Evolutionary conservation across 1,139 yeast species (phyloP), one percentile per base, ranked within the genome.

Genomic region (Zygoascus hellenicus): DNA sequence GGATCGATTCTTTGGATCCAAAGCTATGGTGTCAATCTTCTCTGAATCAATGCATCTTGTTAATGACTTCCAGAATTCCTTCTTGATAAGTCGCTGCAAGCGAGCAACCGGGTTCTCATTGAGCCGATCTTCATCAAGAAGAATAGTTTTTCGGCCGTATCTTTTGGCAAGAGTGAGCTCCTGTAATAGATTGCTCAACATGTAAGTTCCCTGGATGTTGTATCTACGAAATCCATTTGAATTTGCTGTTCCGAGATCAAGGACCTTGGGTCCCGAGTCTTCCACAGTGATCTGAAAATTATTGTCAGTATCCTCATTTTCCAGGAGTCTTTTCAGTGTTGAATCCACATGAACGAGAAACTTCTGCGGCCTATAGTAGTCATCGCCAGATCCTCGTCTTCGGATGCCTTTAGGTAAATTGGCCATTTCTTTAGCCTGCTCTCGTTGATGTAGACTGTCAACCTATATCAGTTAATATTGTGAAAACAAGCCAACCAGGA

Each of bases 261-360:
- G 70, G 13, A 85, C 94, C 61, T 89, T 89, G n/a, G 97, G 96
- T 0, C 97, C 97, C 2, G 80, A 76, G 63, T 89, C 97, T 60
- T 89, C 97, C 46, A 89, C 83, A 11, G 97, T 89, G 58, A 90
- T 90, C 65, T 90, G 97, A 64, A 69, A 81, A 64, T 90, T 84
- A 48, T 75, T 75, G 64, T 89, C 96, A 2, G 97, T 89, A 62
- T 90, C 97, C 63, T 90, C 97, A 53, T 76, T 80, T 30, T 74
- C 76, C 52, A 90, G 70, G 47, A 90, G 71, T 55, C 84, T 83
- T 22, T 77, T 69, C 50, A 89, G 70, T 1, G 97, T 87, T 29
- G 74, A 65, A 57, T 87, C 86, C 31, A 90, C 85, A 62, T 89
- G 86, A 53, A 90, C 84, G 60, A 81, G 78, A 61, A 85, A 87